Percentiles rank a stretch among this genome's conserved stretches.
phyloP scores from a whole-genome alignment of 2,329 filamentous ascomycete genomes.

The Aspergillus hiratsukae region DNA sequence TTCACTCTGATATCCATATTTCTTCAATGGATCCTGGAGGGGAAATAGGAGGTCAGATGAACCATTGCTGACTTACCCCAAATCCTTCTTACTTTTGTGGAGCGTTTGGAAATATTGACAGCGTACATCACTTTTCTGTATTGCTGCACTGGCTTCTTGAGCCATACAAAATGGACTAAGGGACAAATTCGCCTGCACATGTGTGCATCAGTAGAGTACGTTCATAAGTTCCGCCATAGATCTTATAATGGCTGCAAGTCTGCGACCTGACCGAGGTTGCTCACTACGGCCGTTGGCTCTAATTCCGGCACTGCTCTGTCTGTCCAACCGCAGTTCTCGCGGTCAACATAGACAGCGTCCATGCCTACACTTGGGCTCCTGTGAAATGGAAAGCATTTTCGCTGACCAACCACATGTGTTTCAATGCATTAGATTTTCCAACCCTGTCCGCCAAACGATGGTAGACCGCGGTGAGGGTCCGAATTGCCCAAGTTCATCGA shows the following conservation, averaged over 20 bases:
- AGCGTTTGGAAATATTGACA: constrained; percentile 46
- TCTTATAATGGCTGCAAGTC: constrained; percentile 22
- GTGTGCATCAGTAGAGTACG: neutral
- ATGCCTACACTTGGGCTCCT: constrained; percentile 61
- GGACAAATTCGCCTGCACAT: neutral
- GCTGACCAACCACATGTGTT: constrained; percentile 63
- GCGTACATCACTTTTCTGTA: constrained; percentile 32
- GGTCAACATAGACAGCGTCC: constrained; percentile 64
- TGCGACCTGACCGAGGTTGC: constrained; percentile 56
- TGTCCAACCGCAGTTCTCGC: constrained; percentile 59
- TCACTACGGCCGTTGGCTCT: constrained; percentile 52
- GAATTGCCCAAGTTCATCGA: constrained; percentile 57
- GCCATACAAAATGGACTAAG: neutral
- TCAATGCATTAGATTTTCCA: constrained; percentile 43
- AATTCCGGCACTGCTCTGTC: constrained; percentile 53
- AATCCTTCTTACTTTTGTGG: constrained; percentile 38
- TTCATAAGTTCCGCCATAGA: neutral
- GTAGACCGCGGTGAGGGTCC: constrained; percentile 65
- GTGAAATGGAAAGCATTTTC: constrained; percentile 70
- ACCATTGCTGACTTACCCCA: constrained; percentile 43
- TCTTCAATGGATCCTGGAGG: constrained; percentile 40
- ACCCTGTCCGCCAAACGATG: constrained; percentile 51
- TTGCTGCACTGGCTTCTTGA: neutral
- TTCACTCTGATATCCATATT: constrained; percentile 43
- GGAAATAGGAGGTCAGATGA: constrained; percentile 45